Evolutionary conservation across 768 basidiomycete genomes (phyloP), one percentile per base, ranked within the genome.

Genomic region (Polyporus arcularius): DNA sequence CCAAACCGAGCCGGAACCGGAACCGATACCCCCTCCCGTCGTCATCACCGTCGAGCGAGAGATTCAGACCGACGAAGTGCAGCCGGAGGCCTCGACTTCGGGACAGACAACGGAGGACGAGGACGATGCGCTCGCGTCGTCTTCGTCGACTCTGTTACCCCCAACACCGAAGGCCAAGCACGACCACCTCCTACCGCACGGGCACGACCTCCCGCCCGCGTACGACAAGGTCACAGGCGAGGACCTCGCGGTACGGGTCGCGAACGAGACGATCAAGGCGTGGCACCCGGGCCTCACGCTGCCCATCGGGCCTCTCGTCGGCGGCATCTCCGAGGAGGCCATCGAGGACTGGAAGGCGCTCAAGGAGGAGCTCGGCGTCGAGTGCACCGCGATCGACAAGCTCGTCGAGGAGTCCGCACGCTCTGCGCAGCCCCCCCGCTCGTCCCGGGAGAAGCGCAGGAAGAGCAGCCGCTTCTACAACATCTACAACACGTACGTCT

Each of bases 401-500:
- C 74, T 88, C 53, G 77, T 94, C 57, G 83, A 76, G 45, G 75
- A 75, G 59, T 78, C 81, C 4, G 71, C 67, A 15, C 73, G 70
- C 21, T 26, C 21, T 2, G 21, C 63, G 71, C 72, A 16, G 73
- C 74, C 21, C 70, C 68, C 75, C 15, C 73, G 70, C 39, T 18
- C 65, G 3, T 32, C 71, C 8, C 60, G 68, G 40, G 64, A 66
- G 50, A 59, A 67, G 32, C 67, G 65, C 21, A 67, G 65, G 55
- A 72, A 68, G 55, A 75, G 78, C 49, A 80, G 79, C 51, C 80
- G 86, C 52, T 92, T 93, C 71, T 93, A 90, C 76, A 93, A 92
- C 73, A 90, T 93, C 69, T 92, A 93, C 73, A 93, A 93, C 73
- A 92, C 90, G 28, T 83, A 83, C 59, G 78, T 83, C 40, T 80